Evolutionary conservation across 2,329 filamentous ascomycete genomes (phyloP).

Genomic region (Xylariales sp.): DNA sequence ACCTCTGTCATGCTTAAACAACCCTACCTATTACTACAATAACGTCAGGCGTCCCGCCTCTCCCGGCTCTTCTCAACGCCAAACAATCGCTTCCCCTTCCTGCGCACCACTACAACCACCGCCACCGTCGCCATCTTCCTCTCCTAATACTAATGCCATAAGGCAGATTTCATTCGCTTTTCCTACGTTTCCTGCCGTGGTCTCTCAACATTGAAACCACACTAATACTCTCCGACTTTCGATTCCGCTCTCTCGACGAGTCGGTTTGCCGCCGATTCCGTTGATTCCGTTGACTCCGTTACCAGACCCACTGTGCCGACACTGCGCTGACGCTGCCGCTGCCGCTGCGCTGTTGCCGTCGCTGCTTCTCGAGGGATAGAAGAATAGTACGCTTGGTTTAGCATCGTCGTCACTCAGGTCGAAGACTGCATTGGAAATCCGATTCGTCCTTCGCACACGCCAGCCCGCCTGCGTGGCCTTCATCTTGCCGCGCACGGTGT

Average conservation of each 20-base stretch:
- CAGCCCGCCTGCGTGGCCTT: slow-evolving; percentile 19
- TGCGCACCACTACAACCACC: slow-evolving; percentile 3
- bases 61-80: slow-evolving; percentile 19
- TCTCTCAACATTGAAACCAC: neutral
- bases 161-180: slow-evolving; percentile 35
- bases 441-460: neutral
- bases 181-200: slow-evolving; percentile 11
- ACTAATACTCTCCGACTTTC: neutral
- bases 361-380: slow-evolving; percentile 12
- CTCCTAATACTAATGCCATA: slow-evolving; percentile 15
- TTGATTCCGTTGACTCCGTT: slow-evolving; percentile 20
- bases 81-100: slow-evolving; percentile 3
- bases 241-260: slow-evolving; percentile 8
- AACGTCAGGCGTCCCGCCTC: slow-evolving; percentile 19
- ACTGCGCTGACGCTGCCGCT: slow-evolving; percentile 12
- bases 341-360: slow-evolving; percentile 5
- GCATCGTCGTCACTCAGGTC: neutral
- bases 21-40: slow-evolving; percentile 1
- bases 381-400: neutral
- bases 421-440: neutral
- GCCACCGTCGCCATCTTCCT: slow-evolving; percentile 3
- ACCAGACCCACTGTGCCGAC: slow-evolving; percentile 8
- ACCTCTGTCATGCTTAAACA: neutral
- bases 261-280: slow-evolving; percentile 18
- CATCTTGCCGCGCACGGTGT: slow-evolving; percentile 12